Evolutionary conservation across 2,329 filamentous ascomycete species (phyloP).

Genomic region (Ophiosphaerella herpotricha): DNA sequence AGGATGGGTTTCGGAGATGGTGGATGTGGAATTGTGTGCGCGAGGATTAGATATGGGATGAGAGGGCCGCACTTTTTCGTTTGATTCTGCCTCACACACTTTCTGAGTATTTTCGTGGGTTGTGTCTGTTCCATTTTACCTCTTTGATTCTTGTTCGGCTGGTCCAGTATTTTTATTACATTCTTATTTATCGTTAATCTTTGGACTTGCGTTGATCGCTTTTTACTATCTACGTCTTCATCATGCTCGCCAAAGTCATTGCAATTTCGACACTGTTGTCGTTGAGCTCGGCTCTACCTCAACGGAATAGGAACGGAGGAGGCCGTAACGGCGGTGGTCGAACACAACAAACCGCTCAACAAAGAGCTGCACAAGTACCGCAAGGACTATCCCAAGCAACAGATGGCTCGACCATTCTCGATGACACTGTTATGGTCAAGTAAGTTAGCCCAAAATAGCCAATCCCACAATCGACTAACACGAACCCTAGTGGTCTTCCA

Average conservation of each 20-base stretch:
- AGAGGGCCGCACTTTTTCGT: neutral
- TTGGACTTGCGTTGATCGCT: conserved; percentile 2
- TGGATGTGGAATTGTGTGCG: neutral
- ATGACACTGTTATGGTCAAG: conserved; percentile 60
- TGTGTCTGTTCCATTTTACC: neutral
- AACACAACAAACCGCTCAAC: conserved; percentile 34
- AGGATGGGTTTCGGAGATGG: conserved; percentile 1
- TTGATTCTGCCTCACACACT: neutral
- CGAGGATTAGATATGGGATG: neutral
- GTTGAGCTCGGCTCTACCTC: conserved; percentile 29
- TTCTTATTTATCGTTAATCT: neutral
- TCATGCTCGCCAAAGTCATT: conserved; percentile 14
- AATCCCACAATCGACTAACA: conserved; percentile 17
- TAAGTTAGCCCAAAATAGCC: neutral
- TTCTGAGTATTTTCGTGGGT: too few species aligned
- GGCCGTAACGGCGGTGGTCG: conserved; percentile 12
- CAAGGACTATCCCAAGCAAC: conserved; percentile 50
- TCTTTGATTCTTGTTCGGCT: neutral
- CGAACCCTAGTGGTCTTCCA: conserved; percentile 50
- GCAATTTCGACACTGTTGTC: conserved; percentile 24
- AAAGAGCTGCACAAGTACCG: conserved; percentile 41
- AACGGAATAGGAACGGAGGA: conserved; percentile 18
- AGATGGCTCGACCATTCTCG: conserved; percentile 61
- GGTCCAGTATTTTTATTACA: neutral
- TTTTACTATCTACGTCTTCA: neutral